Evolutionary conservation across 371 early-diverging fungal species (phyloP).

Genomic region (Choanephora cucurbitarum): DNA sequence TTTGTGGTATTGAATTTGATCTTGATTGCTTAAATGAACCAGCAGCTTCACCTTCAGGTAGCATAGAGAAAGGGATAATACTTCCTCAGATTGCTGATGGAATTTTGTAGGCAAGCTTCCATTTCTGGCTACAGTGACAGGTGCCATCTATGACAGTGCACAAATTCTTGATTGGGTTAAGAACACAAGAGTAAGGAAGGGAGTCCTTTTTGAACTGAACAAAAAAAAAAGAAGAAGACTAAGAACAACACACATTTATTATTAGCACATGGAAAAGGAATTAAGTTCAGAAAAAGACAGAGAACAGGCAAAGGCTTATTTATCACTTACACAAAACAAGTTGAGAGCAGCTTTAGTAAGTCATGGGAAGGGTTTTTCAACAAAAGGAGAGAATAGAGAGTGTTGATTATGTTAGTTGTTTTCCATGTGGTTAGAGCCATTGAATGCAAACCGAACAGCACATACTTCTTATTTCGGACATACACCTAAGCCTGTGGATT

Average conservation of each 20-base stretch:
- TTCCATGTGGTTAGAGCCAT: slow-evolving; percentile 51
- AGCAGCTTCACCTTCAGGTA: slow-evolving; percentile 47
- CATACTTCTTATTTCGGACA: slow-evolving; percentile 43
- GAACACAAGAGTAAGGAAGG: slow-evolving; percentile 26
- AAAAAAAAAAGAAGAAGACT: too few species aligned
- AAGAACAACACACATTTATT: neutral
- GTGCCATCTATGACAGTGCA: slow-evolving; percentile 32
- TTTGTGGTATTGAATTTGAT: slow-evolving; percentile 43
- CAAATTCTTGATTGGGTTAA: slow-evolving; percentile 45
- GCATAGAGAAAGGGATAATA: neutral
- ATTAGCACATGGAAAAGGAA: slow-evolving; percentile 30
- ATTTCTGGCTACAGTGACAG: slow-evolving; percentile 43
- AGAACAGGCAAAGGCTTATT: slow-evolving; percentile 46
- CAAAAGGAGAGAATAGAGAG: neutral
- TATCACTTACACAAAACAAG: slow-evolving; percentile 41
- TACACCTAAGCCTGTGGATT: slow-evolving; percentile 39
- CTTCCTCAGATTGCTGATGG: neutral
- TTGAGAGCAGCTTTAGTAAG: slow-evolving; percentile 49
- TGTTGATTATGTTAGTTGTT: slow-evolving; percentile 31
- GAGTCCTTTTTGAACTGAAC: neutral
- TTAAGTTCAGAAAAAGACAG: slow-evolving; percentile 19
- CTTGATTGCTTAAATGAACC: slow-evolving; percentile 45
- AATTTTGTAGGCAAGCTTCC: slow-evolving; percentile 38
- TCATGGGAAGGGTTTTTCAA: neutral
- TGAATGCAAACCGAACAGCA: slow-evolving; percentile 40